Base-by-base conservation (phyloP, 2,329 filamentous ascomycete genomes). In the Verticillium albo-atrum region DNA sequence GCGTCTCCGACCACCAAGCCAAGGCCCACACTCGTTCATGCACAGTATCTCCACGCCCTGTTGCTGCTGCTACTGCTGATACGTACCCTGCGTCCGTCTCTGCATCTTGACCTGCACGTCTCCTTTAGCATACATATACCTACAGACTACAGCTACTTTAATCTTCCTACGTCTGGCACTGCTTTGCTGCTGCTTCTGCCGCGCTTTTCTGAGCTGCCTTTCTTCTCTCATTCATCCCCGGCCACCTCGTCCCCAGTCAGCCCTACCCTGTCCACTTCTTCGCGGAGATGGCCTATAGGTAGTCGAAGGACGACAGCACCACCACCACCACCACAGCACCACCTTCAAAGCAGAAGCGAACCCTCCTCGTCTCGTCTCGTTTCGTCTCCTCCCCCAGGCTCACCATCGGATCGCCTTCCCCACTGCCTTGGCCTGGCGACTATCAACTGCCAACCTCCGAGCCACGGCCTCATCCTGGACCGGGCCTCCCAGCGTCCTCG, bases 11-110 rank as follows among this genome's bases (percentile, higher is more conserved):
- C 42, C 20, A 50, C 42, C 4, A 50, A n/a, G 42, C 42, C 42
- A 50, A 50, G 65, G 63, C 61, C 68, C 67, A 70, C 68, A 62
- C 63, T 70, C 69, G 70, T 71, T 69, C 68, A 72, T 72, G 70
- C 70, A 72, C 62, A 64, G 67, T 65, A 68, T 65, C 61, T 64
- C 63, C 58, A 60, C 56, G 58, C 59, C 55, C 30, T 56, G 51
- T 55, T 54, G 52, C 61, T 61, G 56, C 35, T 55, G 25, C 58
- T 57, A 34, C 60, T 55, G 34, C 55, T 60, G 56, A 50, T 28
- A 57, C 55, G 55, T 34, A 51, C 55, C 27, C 55, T 32, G 55
- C 42, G 42, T 51, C 42, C 42, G 27, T 42, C 42, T 54, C 62
- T 64, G 61, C 62, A 58, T 57, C 59, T 58, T 37, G 52, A 53